These are phyloP conservation scores for Umbilicus rupestris DNA, from an alignment of 164 flowering plant species.

Conservation along the genomic window DNA sequence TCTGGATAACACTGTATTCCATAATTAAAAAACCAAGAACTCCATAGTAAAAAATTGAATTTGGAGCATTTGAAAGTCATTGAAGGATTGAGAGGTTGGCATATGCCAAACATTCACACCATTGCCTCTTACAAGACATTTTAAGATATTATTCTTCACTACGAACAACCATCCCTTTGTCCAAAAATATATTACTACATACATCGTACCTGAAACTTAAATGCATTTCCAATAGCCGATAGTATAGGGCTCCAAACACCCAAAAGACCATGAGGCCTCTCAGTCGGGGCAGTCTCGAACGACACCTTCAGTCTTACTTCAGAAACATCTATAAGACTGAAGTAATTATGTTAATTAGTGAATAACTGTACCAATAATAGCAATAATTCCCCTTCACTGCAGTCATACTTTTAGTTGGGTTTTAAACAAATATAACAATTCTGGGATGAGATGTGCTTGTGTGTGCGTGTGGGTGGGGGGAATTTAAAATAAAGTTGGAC, in stretches of 20 bases:
- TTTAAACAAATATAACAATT: not conserved
- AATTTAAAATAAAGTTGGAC: not conserved
- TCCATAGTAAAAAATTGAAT: not conserved
- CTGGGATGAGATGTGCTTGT: not conserved
- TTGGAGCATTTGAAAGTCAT: not conserved
- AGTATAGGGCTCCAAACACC: slow-evolving; percentile 98
- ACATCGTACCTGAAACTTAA: slow-evolving; percentile 72
- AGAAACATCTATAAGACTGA: slow-evolving; percentile 87
- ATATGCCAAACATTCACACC: not conserved
- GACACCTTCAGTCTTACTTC: slow-evolving; percentile 74
- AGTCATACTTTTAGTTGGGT: not conserved
- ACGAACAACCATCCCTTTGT: not conserved
- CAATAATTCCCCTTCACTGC: too few relatives aligned
- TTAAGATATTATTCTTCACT: not conserved
- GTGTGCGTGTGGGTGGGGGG: not conserved
- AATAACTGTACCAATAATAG: not conserved
- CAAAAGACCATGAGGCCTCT: slow-evolving; percentile 85
- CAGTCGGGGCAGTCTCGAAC: slow-evolving; percentile 75
- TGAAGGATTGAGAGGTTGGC: not conserved
- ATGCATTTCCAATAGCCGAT: slow-evolving; percentile 89
- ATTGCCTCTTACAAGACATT: not conserved
- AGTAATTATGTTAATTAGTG: slow-evolving; percentile 3
- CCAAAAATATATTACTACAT: not conserved
- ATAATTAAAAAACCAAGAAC: not conserved
- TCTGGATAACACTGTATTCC: not conserved